Conservation (phyloP, 495 filamentous ascomycete genomes). For the Elaphomyces granulatus region DNA sequence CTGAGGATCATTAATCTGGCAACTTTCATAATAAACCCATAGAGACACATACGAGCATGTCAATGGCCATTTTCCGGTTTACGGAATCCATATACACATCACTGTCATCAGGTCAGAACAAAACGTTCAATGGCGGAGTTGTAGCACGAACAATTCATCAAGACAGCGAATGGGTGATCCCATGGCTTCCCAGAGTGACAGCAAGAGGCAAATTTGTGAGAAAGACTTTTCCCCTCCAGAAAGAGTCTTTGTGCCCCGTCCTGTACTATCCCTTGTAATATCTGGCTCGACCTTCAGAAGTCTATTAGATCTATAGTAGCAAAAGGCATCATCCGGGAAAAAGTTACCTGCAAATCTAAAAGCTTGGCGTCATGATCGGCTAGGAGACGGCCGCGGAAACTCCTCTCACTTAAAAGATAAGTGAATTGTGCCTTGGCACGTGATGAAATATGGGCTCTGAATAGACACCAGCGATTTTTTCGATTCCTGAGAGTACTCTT, state of each 20-base stretch:
- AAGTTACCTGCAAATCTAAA: conserved; percentile 64
- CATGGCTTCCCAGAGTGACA: conserved; percentile 97
- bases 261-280: conserved; percentile 50
- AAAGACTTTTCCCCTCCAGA: conserved; percentile 97
- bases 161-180: conserved; percentile 85
- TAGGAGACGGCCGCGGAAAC: conserved; percentile 68
- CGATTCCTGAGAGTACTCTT: conserved; percentile 55
- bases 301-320: neutral
- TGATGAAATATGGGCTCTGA: conserved; percentile 68
- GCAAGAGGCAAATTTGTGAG: conserved; percentile 82
- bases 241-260: conserved; percentile 75
- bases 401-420: conserved; percentile 74
- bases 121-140: neutral
- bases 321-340: conserved; percentile 2
- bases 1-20: too few species aligned
- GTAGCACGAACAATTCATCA: conserved; percentile 66
- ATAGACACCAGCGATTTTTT: conserved; percentile 60
- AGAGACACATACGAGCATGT: conserved; percentile 78
- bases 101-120: conserved; percentile 25
- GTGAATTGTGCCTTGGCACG: conserved; percentile 75
- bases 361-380: conserved; percentile 59
- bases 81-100: conserved; percentile 99
- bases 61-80: conserved; percentile 84
- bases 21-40: too few species aligned
- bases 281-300: conserved; percentile 54